A percentile compares a stretch with the other conserved stretches of the same genome.
Conservation (phyloP, 2,329 filamentous ascomycete genomes). For the Arthrinium puccinioides region DNA sequence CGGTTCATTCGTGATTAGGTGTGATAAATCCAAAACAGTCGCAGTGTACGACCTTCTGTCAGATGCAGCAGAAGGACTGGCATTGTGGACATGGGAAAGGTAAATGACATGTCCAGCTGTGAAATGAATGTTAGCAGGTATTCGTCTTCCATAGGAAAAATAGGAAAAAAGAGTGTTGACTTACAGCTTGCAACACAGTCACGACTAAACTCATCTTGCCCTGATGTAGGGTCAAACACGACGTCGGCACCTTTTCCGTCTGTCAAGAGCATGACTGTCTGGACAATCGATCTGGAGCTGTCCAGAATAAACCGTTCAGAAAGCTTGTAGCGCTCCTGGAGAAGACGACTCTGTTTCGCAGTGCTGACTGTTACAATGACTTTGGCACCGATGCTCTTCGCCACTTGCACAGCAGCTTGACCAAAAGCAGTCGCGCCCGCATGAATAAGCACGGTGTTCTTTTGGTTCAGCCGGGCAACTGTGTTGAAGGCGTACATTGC, state of each 20-base stretch:
- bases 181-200: slow-evolving; percentile 28
- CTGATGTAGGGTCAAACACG: slow-evolving; percentile 37
- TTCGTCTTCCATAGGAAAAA: no score
- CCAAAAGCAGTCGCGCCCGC: slow-evolving; percentile 35
- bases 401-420: slow-evolving; percentile 34
- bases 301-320: slow-evolving; percentile 29
- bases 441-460: slow-evolving; percentile 33
- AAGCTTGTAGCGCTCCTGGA: slow-evolving; percentile 27
- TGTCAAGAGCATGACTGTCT: slow-evolving; percentile 24
- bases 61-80: neutral
- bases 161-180: no score
- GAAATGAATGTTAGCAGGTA: neutral
- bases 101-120: slow-evolving; percentile 11
- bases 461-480: slow-evolving; percentile 16
- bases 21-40: slow-evolving; percentile 8
- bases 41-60: slow-evolving; percentile 8
- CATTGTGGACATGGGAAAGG: slow-evolving; percentile 7
- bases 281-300: slow-evolving; percentile 25
- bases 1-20: slow-evolving; percentile 9
- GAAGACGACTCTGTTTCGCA: slow-evolving; percentile 26
- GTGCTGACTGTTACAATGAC: slow-evolving; percentile 33
- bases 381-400: slow-evolving; percentile 26
- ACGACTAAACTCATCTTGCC: slow-evolving; percentile 22
- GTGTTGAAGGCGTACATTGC: slow-evolving; percentile 34
- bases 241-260: slow-evolving; percentile 29